phyloP scores from a whole-genome alignment of 2,329 filamentous ascomycete genomes.

The Aspergillus proliferans region DNA sequence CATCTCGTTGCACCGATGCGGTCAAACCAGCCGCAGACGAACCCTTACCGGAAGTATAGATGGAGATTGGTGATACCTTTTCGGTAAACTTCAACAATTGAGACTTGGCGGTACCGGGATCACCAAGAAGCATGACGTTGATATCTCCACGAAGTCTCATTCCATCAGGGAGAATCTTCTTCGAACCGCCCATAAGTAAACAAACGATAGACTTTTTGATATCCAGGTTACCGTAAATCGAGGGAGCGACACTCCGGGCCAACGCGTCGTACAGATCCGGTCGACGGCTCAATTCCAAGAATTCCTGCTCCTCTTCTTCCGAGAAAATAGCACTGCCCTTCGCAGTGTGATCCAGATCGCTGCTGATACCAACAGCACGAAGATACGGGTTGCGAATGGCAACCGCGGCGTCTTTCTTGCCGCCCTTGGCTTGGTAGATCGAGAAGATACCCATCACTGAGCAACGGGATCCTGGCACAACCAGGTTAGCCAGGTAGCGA shows the following conservation, averaged over 20 bases:
- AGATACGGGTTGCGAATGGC: conserved; percentile 95
- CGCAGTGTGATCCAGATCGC: conserved; percentile 80
- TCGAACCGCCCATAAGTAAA: conserved; percentile 85
- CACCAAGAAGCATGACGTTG: conserved; percentile 92
- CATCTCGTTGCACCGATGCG: conserved; percentile 90
- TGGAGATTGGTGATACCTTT: conserved; percentile 90
- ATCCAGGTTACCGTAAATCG: conserved; percentile 91
- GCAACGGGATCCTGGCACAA: conserved; percentile 90
- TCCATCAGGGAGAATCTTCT: conserved; percentile 94
- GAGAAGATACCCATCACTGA: conserved; percentile 97
- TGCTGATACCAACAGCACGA: conserved; percentile 84
- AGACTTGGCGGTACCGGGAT: conserved; percentile 96
- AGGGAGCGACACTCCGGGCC: conserved; percentile 87
- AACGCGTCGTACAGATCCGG: conserved; percentile 91
- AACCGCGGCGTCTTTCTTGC: conserved; percentile 76
- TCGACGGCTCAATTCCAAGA: conserved; percentile 79
- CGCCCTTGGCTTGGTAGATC: conserved; percentile 90
- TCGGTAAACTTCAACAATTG: conserved; percentile 96
- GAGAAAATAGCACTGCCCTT: conserved; percentile 80
- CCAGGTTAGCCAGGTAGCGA: conserved; percentile 87
- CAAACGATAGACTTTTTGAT: conserved; percentile 98
- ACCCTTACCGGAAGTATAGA: conserved; percentile 97
- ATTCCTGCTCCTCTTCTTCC: conserved; percentile 96
- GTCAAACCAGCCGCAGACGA: conserved; percentile 96
- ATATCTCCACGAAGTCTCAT: conserved; percentile 98